Base-by-base conservation (phyloP, 495 filamentous ascomycete genomes). In the Choiromyces venosus region DNA sequence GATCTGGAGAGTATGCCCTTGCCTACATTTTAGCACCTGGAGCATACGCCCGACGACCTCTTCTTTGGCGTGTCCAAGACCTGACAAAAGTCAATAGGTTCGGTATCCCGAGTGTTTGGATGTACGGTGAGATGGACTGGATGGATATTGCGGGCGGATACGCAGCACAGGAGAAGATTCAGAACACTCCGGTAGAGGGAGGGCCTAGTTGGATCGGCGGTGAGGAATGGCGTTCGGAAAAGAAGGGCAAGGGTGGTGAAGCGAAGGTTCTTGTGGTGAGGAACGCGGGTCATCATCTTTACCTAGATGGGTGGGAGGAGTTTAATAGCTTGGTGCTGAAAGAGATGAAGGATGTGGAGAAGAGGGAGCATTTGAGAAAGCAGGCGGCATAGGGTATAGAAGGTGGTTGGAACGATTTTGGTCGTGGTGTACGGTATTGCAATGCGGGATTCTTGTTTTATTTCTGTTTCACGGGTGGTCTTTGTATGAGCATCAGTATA, bases 41-140 rank as follows among this genome's bases (percentile, higher is more conserved):
- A 0, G 95, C 96, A 2, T 94, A 94, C 75, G 96, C 95, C 9
- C 89, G 96, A 65, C 91, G 88, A 71, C 95, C 95, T 16, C 84
- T 99, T 0, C 93, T 98, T 83, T 87, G 91, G 68, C 87, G 93
- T 9, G 95, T 97, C 69, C 88, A 93, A 40, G 90, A 90, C n/a
- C 67, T 80, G 36, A 71, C 65, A 1, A 70, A 73, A 33, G 89
- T 97, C 18, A 94, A 94, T 1, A 93, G 96, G 79, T 91, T 86
- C 4, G 94, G 94, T 5, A 85, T 93, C 69, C 95, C 95, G 0
- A 85, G 97, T 39, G 87, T 97, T 16, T 87, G 98, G 78, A 92
- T 97, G 90, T 99, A 99, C 79, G 95, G 95, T 71, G 93, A 97
- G 78, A 88, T 93, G 78, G 95, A 99, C 84, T 99, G 95, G 95